phyloP scores from a whole-genome alignment of 768 basidiomycete genomes.

The Tephrocybe sp. region DNA sequence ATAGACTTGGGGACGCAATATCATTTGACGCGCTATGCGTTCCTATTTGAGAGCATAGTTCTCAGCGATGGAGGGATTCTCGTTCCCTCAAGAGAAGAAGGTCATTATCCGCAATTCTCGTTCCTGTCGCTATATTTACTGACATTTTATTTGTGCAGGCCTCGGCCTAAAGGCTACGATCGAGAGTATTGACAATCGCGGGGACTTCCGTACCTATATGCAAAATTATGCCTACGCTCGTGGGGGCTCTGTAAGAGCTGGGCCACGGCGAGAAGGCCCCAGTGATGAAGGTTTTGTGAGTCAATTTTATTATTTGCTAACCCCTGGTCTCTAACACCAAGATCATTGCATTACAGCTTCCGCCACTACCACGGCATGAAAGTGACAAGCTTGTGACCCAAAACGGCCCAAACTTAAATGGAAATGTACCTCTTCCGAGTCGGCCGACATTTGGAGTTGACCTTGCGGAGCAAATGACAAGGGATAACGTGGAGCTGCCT shows the following conservation, averaged over 20 bases:
- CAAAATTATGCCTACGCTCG: slow-evolving; percentile 95
- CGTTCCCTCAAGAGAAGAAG: slow-evolving; percentile 72
- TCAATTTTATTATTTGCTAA: slow-evolving; percentile 16
- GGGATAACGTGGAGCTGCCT: slow-evolving; percentile 90
- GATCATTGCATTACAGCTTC: slow-evolving; percentile 40
- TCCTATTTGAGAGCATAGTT: slow-evolving; percentile 88
- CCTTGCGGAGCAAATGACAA: slow-evolving; percentile 88
- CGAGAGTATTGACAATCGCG: slow-evolving; percentile 90
- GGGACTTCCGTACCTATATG: slow-evolving; percentile 96
- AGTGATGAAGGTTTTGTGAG: slow-evolving; percentile 91
- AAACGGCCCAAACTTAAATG: slow-evolving; percentile 28
- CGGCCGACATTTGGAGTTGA: slow-evolving; percentile 92
- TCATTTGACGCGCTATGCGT: slow-evolving; percentile 92
- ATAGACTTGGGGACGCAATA: slow-evolving; percentile 98
- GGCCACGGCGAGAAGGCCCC: slow-evolving; percentile 87
- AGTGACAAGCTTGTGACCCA: slow-evolving; percentile 17
- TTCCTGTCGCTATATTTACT: not conserved
- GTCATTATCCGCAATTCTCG: slow-evolving; percentile 28
- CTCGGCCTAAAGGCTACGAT: slow-evolving; percentile 82
- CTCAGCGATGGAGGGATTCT: slow-evolving; percentile 86
- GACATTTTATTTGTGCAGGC: slow-evolving; percentile 23
- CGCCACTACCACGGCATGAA: slow-evolving; percentile 52
- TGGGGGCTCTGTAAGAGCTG: slow-evolving; percentile 53
- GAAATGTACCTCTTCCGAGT: slow-evolving; percentile 44
- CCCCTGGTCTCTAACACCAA: slow-evolving; percentile 4